Evolutionary conservation across 331 rosid genomes (phyloP).

Genomic region (Pyrus hybrid): DNA sequence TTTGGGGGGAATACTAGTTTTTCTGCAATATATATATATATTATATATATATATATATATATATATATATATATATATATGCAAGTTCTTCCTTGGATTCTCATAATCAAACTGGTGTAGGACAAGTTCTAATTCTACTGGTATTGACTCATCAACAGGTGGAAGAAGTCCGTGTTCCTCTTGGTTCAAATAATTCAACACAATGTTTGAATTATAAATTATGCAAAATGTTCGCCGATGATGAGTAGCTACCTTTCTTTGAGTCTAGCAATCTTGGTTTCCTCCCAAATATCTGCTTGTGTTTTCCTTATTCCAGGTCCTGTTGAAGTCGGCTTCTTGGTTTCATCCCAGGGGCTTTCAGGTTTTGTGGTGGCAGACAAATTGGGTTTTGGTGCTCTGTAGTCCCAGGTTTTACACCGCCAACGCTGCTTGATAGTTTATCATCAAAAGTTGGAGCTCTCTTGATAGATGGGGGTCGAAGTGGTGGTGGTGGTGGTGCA

Average conservation of each 20-base stretch:
- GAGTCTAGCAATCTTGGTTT: constrained; percentile 39
- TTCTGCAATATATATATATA: too few species aligned
- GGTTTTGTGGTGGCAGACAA: constrained; percentile 11
- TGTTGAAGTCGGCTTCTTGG: constrained; percentile 9
- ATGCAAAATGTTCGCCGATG: neutral
- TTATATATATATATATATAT: too few species aligned
- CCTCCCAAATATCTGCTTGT: constrained; percentile 71
- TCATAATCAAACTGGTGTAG: too few species aligned
- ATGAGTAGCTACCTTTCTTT: constrained; percentile 32
- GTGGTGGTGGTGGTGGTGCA: constrained; percentile 3
- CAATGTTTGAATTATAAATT: neutral
- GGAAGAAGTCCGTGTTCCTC: too few species aligned
- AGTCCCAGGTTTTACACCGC: constrained; percentile 12
- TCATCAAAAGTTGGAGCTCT: constrained; percentile 24
- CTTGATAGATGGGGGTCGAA: constrained; percentile 25
- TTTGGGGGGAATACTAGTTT: too few species aligned
- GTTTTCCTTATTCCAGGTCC: constrained; percentile 6
- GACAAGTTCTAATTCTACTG: too few species aligned
- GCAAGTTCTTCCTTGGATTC: too few species aligned
- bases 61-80: too few species aligned
- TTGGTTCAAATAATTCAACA: too few species aligned
- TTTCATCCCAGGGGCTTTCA: constrained; percentile 8
- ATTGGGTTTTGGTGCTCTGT: constrained; percentile 17
- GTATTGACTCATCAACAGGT: too few species aligned
- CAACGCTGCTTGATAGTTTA: neutral